phyloP scores from a whole-genome alignment of 78 protist species.

The Andalucia godoyi region DNA sequence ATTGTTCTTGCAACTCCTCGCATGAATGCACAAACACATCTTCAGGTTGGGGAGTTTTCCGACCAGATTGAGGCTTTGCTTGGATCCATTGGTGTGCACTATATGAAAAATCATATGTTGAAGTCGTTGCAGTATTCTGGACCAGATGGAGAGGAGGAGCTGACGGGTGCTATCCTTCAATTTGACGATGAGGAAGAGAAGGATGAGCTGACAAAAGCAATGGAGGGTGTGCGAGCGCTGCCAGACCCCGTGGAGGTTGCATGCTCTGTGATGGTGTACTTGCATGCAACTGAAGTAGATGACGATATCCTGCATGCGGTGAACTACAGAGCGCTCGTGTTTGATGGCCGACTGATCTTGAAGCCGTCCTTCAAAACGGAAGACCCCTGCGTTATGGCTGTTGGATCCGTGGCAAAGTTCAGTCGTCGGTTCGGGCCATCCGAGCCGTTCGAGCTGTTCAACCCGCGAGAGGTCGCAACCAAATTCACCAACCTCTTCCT shows the following conservation, averaged over 20 bases:
- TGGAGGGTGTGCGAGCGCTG: too few relatives aligned
- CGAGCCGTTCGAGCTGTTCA: background rate
- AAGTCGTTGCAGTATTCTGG: too few relatives aligned
- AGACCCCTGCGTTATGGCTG: conserved; percentile 9
- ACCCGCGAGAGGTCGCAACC: background rate
- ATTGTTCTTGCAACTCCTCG: too few relatives aligned
- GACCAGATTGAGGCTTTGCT: too few relatives aligned
- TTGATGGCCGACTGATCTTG: conserved; percentile 12
- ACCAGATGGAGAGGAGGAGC: too few relatives aligned
- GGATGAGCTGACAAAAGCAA: too few relatives aligned
- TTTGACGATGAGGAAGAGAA: too few relatives aligned
- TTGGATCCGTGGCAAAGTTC: conserved; percentile 11
- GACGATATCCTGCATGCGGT: background rate
- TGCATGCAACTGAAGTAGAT: background rate
- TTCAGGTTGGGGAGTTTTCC: too few relatives aligned
- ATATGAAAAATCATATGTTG: too few relatives aligned
- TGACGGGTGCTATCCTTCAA: too few relatives aligned
- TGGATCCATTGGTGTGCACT: too few relatives aligned
- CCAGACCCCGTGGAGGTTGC: background rate
- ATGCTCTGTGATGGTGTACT: background rate
- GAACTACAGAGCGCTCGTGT: conserved; percentile 5
- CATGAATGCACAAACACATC: too few relatives aligned
- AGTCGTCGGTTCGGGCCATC: background rate
- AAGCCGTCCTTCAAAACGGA: background rate
- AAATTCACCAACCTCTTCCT: background rate